Percentiles rank a stretch among this genome's conserved stretches.
These are phyloP conservation scores for Kalmusia sp. DNA, from an alignment of 2,329 filamentous ascomycete species.

Conservation along the genomic window DNA sequence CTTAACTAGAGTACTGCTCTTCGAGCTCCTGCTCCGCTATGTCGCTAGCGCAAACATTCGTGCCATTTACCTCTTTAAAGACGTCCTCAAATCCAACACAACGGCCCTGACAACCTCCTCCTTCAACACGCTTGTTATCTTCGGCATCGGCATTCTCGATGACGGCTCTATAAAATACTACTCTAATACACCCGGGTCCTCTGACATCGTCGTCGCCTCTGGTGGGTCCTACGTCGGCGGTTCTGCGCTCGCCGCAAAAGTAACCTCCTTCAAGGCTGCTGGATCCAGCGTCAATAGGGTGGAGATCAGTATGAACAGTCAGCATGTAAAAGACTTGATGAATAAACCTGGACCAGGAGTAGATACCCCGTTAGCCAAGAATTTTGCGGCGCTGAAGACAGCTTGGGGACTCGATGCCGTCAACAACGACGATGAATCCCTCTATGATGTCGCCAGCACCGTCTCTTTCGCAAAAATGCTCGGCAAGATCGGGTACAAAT, in stretches of 20 bases:
- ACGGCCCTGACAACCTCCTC: constrained; percentile 50
- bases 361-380: constrained; percentile 47
- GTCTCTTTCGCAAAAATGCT: constrained; percentile 54
- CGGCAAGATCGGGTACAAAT: constrained; percentile 50
- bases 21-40: constrained; percentile 13
- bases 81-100: constrained; percentile 56
- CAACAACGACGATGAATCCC: constrained; percentile 56
- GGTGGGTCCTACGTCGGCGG: constrained; percentile 57
- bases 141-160: constrained; percentile 52
- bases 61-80: constrained; percentile 38
- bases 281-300: constrained; percentile 46
- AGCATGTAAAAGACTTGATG: constrained; percentile 52
- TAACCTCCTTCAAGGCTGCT: constrained; percentile 51
- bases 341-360: constrained; percentile 22
- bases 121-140: constrained; percentile 55
- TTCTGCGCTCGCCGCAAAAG: constrained; percentile 56
- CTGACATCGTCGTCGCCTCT: constrained; percentile 46
- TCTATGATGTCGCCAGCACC: constrained; percentile 54
- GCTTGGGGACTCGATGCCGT: constrained; percentile 56
- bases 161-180: constrained; percentile 57
- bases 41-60: constrained; percentile 16
- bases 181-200: constrained; percentile 35
- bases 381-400: constrained; percentile 49
- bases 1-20: constrained; percentile 6
- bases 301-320: constrained; percentile 55